Evolutionary conservation across 192 early-diverging fungal species (phyloP).

Genomic region (Coemansia sp.): DNA sequence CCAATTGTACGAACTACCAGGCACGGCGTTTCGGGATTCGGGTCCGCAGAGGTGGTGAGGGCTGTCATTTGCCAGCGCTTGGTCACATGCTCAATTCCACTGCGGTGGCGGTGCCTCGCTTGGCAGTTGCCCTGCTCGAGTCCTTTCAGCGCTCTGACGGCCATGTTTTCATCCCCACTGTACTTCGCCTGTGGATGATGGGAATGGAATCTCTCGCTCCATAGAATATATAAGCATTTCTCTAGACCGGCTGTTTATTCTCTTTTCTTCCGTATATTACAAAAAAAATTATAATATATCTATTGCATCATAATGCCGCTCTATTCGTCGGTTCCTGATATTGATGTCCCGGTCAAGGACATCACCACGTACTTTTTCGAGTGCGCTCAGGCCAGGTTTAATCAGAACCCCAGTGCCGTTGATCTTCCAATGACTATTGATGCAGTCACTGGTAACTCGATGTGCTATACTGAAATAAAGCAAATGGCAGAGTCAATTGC

Average conservation of each 20-base stretch:
- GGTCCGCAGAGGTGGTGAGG: not conserved
- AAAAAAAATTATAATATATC: no score
- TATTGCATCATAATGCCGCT: conserved; percentile 20
- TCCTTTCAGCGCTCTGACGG: conserved; percentile 69
- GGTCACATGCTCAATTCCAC: conserved; percentile 92
- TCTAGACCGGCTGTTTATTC: no score
- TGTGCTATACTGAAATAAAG: conserved; percentile 26
- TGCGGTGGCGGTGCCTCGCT: conserved; percentile 82
- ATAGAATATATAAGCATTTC: no score
- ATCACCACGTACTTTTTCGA: conserved; percentile 30
- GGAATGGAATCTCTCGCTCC: conserved; percentile 34
- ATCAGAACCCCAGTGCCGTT: not conserved
- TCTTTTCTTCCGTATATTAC: no score
- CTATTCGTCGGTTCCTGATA: conserved; percentile 25
- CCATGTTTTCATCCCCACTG: conserved; percentile 64
- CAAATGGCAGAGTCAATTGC: conserved; percentile 19
- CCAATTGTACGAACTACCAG: conserved; percentile 94
- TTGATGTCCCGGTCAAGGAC: conserved; percentile 23
- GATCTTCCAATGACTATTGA: conserved; percentile 21
- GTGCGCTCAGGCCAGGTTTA: conserved; percentile 14
- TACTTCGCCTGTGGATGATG: conserved; percentile 70
- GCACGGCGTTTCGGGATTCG: conserved; percentile 78
- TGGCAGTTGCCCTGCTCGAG: conserved; percentile 85
- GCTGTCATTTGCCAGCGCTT: conserved; percentile 46
- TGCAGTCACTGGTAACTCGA: conserved; percentile 1